Evolutionary conservation across 495 filamentous ascomycete genomes (phyloP).

Genomic region (Penicillium mononematosum): DNA sequence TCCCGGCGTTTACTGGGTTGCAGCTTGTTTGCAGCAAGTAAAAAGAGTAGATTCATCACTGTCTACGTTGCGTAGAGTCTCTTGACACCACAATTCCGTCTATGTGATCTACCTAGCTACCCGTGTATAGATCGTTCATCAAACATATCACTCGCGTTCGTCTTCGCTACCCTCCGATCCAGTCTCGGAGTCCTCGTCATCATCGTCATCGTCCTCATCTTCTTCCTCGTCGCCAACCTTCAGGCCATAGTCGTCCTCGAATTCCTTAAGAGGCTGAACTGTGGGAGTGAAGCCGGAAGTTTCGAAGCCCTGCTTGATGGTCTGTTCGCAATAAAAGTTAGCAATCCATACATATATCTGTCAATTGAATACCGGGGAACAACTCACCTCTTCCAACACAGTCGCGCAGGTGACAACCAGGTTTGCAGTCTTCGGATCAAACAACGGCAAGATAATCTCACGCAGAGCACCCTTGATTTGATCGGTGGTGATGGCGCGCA

Average conservation of each 20-base stretch:
- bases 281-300: constrained; percentile 74
- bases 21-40: neutral
- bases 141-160: constrained; percentile 22
- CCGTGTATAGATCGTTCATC: constrained; percentile 20
- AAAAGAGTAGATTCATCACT: constrained; percentile 11
- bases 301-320: constrained; percentile 67
- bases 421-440: constrained; percentile 73
- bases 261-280: constrained; percentile 71
- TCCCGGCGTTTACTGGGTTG: neutral
- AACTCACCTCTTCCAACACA: constrained; percentile 75
- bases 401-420: constrained; percentile 86
- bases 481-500: constrained; percentile 71
- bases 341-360: neutral
- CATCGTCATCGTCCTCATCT: constrained; percentile 61
- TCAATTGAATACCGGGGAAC: constrained; percentile 1
- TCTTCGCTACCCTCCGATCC: constrained; percentile 45
- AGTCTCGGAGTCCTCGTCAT: constrained; percentile 44
- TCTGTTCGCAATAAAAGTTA: constrained; percentile 43
- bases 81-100: constrained; percentile 1
- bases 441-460: constrained; percentile 74
- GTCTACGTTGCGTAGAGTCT: constrained; percentile 1
- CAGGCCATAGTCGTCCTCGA: constrained; percentile 90
- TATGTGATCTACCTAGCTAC: constrained; percentile 16
- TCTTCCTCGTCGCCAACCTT: constrained; percentile 69
- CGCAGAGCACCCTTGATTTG: constrained; percentile 74